phyloP scores from a whole-genome alignment of 2,329 filamentous ascomycete genomes.

The Periconia macrospinosa region DNA sequence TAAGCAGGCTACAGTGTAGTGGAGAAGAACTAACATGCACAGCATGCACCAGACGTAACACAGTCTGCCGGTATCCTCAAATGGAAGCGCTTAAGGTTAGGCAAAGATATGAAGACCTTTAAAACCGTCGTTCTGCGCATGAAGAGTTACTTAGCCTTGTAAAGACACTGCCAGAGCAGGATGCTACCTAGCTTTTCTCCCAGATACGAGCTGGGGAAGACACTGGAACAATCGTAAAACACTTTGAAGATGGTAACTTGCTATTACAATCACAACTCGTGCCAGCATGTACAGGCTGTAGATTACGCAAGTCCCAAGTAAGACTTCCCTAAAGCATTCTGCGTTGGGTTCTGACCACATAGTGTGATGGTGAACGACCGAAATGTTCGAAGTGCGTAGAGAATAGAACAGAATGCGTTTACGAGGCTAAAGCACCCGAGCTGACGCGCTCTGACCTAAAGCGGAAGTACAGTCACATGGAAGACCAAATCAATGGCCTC shows the following conservation, averaged over 20 bases:
- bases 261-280: too few species aligned
- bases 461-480: not conserved
- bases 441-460: too few species aligned
- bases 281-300: too few species aligned
- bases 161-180: slow-evolving; percentile 10
- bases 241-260: slow-evolving; percentile 13
- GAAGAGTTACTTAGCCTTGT: slow-evolving; percentile 16
- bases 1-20: slow-evolving; percentile 8
- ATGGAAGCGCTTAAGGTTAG: slow-evolving; percentile 6
- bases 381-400: too few species aligned
- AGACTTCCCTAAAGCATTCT: too few species aligned
- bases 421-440: too few species aligned
- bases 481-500: not conserved
- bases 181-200: slow-evolving; percentile 13
- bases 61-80: slow-evolving; percentile 10
- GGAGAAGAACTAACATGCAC: slow-evolving; percentile 9
- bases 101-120: slow-evolving; percentile 10
- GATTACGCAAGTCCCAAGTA: too few species aligned
- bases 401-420: too few species aligned
- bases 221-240: slow-evolving; percentile 10
- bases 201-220: slow-evolving; percentile 17
- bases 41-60: slow-evolving; percentile 7
- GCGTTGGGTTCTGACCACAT: too few species aligned
- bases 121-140: slow-evolving; percentile 7
- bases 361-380: too few species aligned